Base-by-base conservation (phyloP, 106 monocot genomes). In the Allium sativum region DNA sequence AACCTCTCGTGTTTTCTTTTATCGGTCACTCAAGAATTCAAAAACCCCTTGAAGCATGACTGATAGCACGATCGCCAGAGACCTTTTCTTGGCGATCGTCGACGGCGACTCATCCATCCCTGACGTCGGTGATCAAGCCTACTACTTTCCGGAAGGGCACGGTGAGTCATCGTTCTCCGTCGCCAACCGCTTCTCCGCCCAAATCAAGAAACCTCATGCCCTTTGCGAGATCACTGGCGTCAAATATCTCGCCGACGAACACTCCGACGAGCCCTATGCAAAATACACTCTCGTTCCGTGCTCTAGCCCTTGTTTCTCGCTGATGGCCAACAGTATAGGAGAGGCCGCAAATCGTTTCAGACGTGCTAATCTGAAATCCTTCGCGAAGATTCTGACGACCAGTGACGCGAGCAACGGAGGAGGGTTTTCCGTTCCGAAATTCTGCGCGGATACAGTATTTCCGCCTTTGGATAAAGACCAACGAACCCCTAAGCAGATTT, bases 381-480 rank as follows among this genome's bases (percentile, higher is more conserved):
- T 65, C 66, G 52, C 80, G 20, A 90, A 90, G 81, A 21, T 79
- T 10, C 76, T 92, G 43, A 92, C 86, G 10, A 76, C 70, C 53
- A 86, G 83, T 69, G 86, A 92, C 31, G 86, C 91, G 13, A 92
- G 83, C 70, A 92, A 86, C 21, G 91, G 86, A 12, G 86, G 91
- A 3, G 83, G 83, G 16, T 86, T 92, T 55, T 92, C 91, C 14
- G 83, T 92, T 17, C 86, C 86, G 43, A 52, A 78, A 47, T 70
- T 59, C 65, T 92, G 86, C 65, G 86, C 91, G 7, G 87, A 86
- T 7, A 40, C 57, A 7, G 74, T 92, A 48, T 73, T 83, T n/a
- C 91, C 91, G 18, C 47, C 42, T 42, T 68, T 92, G 7, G 70
- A 92, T 56, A 59, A 73, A 48, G 9, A 0, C 58, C n/a, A 8